Base-by-base conservation (phyloP, 768 basidiomycete genomes). In the Ramaria sp. region DNA sequence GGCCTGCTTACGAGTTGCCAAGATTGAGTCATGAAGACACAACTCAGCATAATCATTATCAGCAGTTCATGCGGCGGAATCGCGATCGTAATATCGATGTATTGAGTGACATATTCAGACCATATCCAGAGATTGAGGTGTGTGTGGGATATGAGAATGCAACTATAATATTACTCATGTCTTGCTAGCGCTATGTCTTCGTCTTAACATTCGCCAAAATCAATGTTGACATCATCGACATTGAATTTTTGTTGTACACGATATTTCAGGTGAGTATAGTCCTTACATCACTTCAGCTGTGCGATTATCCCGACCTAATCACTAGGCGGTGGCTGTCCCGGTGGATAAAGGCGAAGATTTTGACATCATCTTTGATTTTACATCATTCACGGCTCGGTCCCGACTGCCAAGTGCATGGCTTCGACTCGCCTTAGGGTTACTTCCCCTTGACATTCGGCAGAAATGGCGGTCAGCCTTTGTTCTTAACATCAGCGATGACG, bases 321-420 rank as follows among this genome's bases (percentile, higher is more conserved):
- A 13, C 7, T 22, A 57, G 55, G 47, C 34, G 17, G 24, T 57
- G 53, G 75, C 73, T 13, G 38, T 31, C 2, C 71, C 74, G 7
- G 68, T 78, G 7, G 68, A 64, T 11, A 77, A 82, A 65, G 71
- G 69, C 39, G 75, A 45, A 75, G 75, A 30, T 57, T 88, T 84
- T 64, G 86, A 91, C 49, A 71, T 94, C 49, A 79, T 94, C 59
- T 65, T 92, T 34, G 91, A 94, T 62, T 91, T 85, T 69, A 91
- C 90, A 38, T 78, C 77, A 7, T 91, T 92, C 66, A 76, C 81
- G 4, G 74, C 84, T 2, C 76, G 78, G 9, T 88, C 88, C 0
- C 87, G 91, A 68, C 72, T 91, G 7, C 91, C 91, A 0, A 71
- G 86, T 7, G 84, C 87, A 60, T 90, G 86, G 86, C 65, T 92